A percentile compares a stretch with the other conserved stretches of the same genome.
These are phyloP conservation scores for Boletus sp. DNA, from an alignment of 1,284 basidiomycete species.

Conservation along the genomic window DNA sequence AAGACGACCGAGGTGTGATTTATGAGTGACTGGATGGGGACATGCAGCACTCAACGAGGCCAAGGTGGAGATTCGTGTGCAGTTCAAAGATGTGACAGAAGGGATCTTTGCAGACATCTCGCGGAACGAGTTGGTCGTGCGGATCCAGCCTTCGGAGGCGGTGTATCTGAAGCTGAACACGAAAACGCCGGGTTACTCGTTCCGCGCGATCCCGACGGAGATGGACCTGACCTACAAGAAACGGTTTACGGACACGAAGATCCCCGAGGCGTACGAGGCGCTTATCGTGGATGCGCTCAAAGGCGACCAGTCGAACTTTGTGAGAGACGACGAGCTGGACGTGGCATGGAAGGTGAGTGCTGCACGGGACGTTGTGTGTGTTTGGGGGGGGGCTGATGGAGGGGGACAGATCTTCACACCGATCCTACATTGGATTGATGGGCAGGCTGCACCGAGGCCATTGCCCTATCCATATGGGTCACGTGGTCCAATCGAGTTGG, in stretches of 20 bases:
- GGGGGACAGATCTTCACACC: constrained; percentile 82
- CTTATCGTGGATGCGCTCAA: constrained; percentile 88
- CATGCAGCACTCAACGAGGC: constrained; percentile 85
- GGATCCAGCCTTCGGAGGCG: constrained; percentile 92
- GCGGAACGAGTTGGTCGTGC: constrained; percentile 92
- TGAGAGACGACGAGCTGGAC: constrained; percentile 92
- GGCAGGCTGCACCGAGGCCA: constrained; percentile 63
- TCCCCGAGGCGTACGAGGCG: constrained; percentile 93
- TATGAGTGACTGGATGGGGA: constrained; percentile 7
- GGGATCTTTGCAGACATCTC: constrained; percentile 95
- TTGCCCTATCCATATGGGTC: constrained; percentile 86
- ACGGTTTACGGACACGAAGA: constrained; percentile 82
- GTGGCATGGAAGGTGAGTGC: constrained; percentile 85
- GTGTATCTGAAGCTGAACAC: constrained; percentile 94
- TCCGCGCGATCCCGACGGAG: constrained; percentile 87
- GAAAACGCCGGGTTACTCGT: constrained; percentile 87
- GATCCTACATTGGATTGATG: constrained; percentile 92
- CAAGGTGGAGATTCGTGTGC: constrained; percentile 94
- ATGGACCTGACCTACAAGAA: constrained; percentile 97
- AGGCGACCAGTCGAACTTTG: constrained; percentile 90
- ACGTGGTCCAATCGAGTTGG: constrained; percentile 84
- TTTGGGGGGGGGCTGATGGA: constrained; percentile 10
- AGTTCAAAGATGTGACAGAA: constrained; percentile 93
- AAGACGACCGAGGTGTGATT: constrained; percentile 1
- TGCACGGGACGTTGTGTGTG: not conserved